Conservation (phyloP, 2,329 filamentous ascomycete species). For the Pseudocercospora crystallina region DNA sequence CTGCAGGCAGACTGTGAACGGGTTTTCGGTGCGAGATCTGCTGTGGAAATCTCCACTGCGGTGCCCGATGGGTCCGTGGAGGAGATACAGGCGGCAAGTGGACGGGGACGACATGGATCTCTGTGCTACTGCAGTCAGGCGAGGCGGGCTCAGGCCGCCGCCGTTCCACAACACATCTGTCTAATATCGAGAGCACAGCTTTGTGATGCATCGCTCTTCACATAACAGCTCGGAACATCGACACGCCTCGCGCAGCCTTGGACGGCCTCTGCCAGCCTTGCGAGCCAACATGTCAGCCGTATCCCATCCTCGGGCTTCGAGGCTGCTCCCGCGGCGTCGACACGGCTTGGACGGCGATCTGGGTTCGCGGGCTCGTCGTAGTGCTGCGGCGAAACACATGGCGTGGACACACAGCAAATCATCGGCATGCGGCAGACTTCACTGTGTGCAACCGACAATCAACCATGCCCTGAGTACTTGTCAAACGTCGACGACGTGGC, state of each 20-base stretch:
- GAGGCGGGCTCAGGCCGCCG: background rate
- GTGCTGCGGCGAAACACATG: background rate
- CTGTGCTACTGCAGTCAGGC: constrained; percentile 1
- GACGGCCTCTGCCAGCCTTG: too few relatives aligned
- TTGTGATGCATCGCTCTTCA: background rate
- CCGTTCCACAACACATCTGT: constrained; percentile 1
- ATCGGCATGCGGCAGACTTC: background rate
- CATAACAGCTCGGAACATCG: background rate
- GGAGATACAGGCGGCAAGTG: background rate
- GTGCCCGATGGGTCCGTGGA: background rate
- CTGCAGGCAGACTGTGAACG: too few relatives aligned
- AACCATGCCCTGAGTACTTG: background rate
- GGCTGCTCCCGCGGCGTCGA: background rate
- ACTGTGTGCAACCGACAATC: constrained; percentile 4
- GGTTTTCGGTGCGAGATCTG: background rate
- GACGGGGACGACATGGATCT: background rate
- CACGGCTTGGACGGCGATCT: background rate
- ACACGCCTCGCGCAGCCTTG: too few relatives aligned
- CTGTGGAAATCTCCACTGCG: constrained; percentile 4
- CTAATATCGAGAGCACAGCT: background rate
- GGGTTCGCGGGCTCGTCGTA: background rate
- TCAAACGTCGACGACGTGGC: constrained; percentile 8
- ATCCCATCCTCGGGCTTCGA: background rate
- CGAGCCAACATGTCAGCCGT: background rate
- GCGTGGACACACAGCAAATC: constrained; percentile 4